Evolutionary conservation across 331 rosid species (phyloP), one percentile per base, ranked within the genome.

Genomic region (Malus hybrid): DNA sequence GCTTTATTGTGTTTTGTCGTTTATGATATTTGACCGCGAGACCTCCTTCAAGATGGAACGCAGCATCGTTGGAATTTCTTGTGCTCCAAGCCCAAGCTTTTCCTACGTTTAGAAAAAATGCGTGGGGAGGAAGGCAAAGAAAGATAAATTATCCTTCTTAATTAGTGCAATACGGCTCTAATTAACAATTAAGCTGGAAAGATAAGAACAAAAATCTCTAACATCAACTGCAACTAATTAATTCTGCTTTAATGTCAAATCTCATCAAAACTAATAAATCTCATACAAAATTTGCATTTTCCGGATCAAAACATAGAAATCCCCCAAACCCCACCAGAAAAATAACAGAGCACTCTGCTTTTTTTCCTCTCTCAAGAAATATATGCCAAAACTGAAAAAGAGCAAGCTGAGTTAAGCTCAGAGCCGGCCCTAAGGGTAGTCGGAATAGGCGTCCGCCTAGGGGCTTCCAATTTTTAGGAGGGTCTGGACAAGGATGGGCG

Each of bases 281-380:
- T 81, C 82, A 65, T 64, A 67, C 4, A 68, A 60, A 65, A 83
- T 89, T 84, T 86, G 83, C 92, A 86, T 56, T 77, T 29, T 85
- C 70, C 88, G 77, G 81, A 79, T 65, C 70, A 80, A 77, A 79
- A 33, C 62, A 66, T 14, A 76, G 67, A 18, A 15, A 59, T 32
- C 5, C 67, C 73, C 73, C 66, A 70, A 55, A 76, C 28, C 34
- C 67, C 67, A 28, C 73, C 81, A 28, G 0, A 31, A 36, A 31
- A 57, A 59, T 15, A 29, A 64, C 22, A 31, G 36, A 57, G 6
- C 34, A 9, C 31, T 20, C 60, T 79, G 59, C 19, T 39, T 68
- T 60, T 52, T 28, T 59, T 68, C 42, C 71, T 70, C 20, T 16
- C 20, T 6, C 10, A 6, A 19, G 10, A 62, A 34, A 59, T 10